phyloP scores from a whole-genome alignment of 2,329 filamentous ascomycete genomes.

The Talaromyces atroroseus region DNA sequence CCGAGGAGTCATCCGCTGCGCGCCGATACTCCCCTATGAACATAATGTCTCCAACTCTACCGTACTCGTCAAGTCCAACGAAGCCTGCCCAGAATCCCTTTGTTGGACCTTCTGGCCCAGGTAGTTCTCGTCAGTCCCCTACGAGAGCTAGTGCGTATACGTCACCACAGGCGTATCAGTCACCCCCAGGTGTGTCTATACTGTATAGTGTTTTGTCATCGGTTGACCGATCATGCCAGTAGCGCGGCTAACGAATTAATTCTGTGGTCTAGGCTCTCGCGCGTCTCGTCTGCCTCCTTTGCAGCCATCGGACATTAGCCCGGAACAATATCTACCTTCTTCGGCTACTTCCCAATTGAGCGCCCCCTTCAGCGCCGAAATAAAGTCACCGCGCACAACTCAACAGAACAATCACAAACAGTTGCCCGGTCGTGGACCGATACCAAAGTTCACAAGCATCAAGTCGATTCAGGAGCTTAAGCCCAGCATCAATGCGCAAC shows the following conservation, averaged over 20 bases:
- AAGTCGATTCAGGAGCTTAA: slow-evolving; percentile 67
- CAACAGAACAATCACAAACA: slow-evolving; percentile 44
- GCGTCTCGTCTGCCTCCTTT: slow-evolving; percentile 70
- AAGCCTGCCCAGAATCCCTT: slow-evolving; percentile 45
- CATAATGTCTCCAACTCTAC: slow-evolving; percentile 70
- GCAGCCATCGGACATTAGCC: slow-evolving; percentile 60
- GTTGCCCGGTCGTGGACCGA: slow-evolving; percentile 54
- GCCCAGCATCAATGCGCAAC: slow-evolving; percentile 79
- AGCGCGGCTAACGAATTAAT: slow-evolving; percentile 23
- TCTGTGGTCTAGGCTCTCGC: slow-evolving; percentile 35
- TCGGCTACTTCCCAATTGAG: slow-evolving; percentile 68
- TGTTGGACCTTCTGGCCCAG: slow-evolving; percentile 46
- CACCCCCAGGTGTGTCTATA: slow-evolving; percentile 49
- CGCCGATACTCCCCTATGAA: slow-evolving; percentile 98
- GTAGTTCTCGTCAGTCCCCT: slow-evolving; percentile 64
- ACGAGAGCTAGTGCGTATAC: slow-evolving; percentile 58
- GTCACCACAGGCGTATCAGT: slow-evolving; percentile 55
- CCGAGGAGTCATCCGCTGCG: slow-evolving; percentile 74
- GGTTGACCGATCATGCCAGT: background rate
- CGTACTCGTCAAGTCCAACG: slow-evolving; percentile 64
- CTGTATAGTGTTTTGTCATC: slow-evolving; percentile 6
- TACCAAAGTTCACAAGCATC: slow-evolving; percentile 83
- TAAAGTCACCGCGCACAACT: slow-evolving; percentile 44
- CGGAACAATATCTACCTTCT: slow-evolving; percentile 65
- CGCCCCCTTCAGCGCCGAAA: slow-evolving; percentile 54